Percentiles rank a stretch among this genome's conserved stretches.
These are phyloP conservation scores for Rosa hybrid DNA, from an alignment of 331 rosid genomes.

Conservation along the genomic window DNA sequence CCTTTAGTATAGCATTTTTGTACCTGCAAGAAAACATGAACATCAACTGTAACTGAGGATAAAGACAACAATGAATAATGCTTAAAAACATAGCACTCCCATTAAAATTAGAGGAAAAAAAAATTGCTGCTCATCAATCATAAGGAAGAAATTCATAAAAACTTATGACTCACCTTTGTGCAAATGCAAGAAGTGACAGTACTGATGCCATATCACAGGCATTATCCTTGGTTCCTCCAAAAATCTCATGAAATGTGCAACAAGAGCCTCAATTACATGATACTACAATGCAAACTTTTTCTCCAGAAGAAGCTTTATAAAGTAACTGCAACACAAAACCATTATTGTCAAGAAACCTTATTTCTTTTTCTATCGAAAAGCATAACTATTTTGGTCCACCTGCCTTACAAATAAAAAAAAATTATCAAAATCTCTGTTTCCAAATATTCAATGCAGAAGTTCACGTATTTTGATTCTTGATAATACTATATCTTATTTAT, in stretches of 20 bases:
- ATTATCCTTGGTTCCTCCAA: conserved; percentile 52
- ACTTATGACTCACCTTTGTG: conserved; percentile 62
- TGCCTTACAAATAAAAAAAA: no score
- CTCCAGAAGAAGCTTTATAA: conserved; percentile 87
- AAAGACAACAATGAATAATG: background rate
- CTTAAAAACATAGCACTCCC: background rate
- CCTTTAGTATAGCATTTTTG: conserved; percentile 71
- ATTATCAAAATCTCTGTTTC: no score
- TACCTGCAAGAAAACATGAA: conserved; percentile 55
- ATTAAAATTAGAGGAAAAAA: no score
- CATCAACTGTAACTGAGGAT: background rate
- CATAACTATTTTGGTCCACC: no score
- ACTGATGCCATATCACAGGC: conserved; percentile 98
- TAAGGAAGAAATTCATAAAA: background rate
- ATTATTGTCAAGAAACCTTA: conserved; percentile 7
- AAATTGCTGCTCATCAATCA: background rate
- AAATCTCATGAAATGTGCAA: conserved; percentile 73
- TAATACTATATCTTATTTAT: no score
- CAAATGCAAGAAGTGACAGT: conserved; percentile 77
- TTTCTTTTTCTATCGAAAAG: no score
- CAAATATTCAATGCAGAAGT: no score
- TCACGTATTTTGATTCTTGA: no score
- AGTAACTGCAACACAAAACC: conserved; percentile 60
- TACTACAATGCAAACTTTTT: conserved; percentile 79
- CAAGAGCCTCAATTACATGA: conserved; percentile 64